phyloP scores from a whole-genome alignment of 2,329 filamentous ascomycete genomes.

The Bipolaris gigantea region DNA sequence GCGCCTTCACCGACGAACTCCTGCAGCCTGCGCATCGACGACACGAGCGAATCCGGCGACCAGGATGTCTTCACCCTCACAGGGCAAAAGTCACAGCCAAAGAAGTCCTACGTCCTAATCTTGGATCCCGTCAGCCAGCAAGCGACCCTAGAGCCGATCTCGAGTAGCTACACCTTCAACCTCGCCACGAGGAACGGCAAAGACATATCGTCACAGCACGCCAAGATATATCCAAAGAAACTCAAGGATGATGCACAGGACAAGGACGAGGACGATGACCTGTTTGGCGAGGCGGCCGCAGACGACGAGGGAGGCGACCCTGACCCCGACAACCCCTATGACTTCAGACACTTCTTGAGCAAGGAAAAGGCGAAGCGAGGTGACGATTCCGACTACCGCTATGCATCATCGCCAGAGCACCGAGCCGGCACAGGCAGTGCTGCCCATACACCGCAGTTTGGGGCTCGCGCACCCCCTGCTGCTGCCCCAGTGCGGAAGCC shows the following conservation, averaged over 20 bases:
- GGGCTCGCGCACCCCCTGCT: conserved; percentile 22
- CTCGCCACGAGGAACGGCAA: conserved; percentile 68
- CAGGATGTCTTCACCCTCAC: conserved; percentile 46
- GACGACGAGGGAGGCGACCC: conserved; percentile 44
- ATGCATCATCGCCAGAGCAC: conserved; percentile 35
- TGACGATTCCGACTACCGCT: conserved; percentile 37
- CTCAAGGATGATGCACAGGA: conserved; percentile 25
- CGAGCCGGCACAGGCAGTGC: conserved; percentile 34
- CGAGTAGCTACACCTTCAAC: conserved; percentile 87
- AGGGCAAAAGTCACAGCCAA: conserved; percentile 39
- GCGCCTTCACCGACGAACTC: conserved; percentile 24
- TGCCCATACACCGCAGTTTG: conserved; percentile 34
- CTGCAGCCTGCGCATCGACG: conserved; percentile 37
- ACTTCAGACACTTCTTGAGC: conserved; percentile 52
- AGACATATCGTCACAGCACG: conserved; percentile 66
- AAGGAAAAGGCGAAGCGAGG: conserved; percentile 36
- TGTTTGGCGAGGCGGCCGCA: conserved; percentile 30
- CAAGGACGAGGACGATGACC: conserved; percentile 35
- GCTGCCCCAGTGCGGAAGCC: conserved; percentile 16
- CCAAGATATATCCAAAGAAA: conserved; percentile 59
- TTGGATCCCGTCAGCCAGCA: conserved; percentile 74
- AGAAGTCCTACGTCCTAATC: conserved; percentile 59
- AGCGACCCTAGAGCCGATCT: conserved; percentile 79
- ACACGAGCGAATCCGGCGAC: conserved; percentile 29
- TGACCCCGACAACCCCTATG: conserved; percentile 52